These are phyloP conservation scores for Castanopsis chinensis DNA, from an alignment of 306 rosid genomes.

Conservation along the genomic window DNA sequence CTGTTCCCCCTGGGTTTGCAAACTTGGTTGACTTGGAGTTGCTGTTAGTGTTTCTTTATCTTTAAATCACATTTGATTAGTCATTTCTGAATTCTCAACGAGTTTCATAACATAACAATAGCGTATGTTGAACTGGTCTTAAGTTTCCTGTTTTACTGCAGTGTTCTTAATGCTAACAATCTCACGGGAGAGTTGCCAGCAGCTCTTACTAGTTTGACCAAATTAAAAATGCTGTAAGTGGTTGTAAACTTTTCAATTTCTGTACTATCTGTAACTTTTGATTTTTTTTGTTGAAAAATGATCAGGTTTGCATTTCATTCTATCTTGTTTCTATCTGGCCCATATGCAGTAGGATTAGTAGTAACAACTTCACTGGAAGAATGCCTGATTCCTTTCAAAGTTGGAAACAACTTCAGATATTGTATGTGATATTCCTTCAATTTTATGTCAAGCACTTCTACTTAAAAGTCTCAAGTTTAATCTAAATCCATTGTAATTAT, in stretches of 20 bases:
- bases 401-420: conserved; percentile 2
- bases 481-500: background rate
- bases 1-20: background rate
- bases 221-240: conserved; percentile 8
- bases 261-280: background rate
- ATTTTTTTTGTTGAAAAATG: background rate
- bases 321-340: background rate
- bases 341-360: conserved; percentile 20
- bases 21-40: conserved; percentile 2
- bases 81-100: background rate
- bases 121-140: background rate
- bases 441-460: background rate
- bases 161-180: conserved; percentile 18
- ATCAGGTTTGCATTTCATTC: background rate
- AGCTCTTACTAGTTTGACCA: conserved; percentile 6
- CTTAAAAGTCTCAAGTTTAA: background rate
- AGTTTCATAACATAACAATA: background rate
- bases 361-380: conserved; percentile 37
- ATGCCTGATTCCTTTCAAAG: conserved; percentile 19
- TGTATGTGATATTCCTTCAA: conserved; percentile 7
- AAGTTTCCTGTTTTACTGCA: background rate
- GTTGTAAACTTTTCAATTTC: background rate
- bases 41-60: background rate
- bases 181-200: conserved; percentile 21
- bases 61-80: background rate